Conservation (phyloP, 495 filamentous ascomycete species). For the Penicillium canescens region DNA sequence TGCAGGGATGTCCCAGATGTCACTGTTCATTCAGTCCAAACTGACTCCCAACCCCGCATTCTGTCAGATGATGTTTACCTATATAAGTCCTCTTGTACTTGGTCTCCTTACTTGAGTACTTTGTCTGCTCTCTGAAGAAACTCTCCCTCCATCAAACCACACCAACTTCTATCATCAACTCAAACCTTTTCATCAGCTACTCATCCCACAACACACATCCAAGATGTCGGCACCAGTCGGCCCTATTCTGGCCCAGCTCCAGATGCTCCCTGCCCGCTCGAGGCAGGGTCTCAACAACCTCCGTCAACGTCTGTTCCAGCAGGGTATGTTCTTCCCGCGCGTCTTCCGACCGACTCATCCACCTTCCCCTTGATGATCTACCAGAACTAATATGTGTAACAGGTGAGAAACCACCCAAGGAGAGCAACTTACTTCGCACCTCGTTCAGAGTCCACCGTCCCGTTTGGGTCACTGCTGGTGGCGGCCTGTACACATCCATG, state of each 20-base stretch:
- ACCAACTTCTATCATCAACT: constrained; percentile 10
- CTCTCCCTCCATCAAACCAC: constrained; percentile 10
- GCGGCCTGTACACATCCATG: constrained; percentile 40
- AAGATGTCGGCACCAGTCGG: constrained; percentile 29
- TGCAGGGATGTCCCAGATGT: constrained; percentile 21
- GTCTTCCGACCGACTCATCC: not conserved
- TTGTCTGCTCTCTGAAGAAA: not conserved
- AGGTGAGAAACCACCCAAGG: constrained; percentile 33
- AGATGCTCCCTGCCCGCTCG: constrained; percentile 25
- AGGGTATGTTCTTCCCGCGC: constrained; percentile 19
- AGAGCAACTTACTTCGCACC: constrained; percentile 34
- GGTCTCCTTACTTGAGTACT: not conserved
- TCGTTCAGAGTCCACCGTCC: constrained; percentile 42
- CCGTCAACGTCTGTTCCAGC: constrained; percentile 31
- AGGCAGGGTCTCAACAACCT: constrained; percentile 32
- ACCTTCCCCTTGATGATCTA: not conserved
- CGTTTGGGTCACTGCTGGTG: constrained; percentile 42
- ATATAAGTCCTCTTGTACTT: constrained; percentile 15
- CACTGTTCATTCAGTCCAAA: constrained; percentile 16
- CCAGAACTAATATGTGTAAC: constrained; percentile 7
- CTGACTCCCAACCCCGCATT: constrained; percentile 26
- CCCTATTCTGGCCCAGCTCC: constrained; percentile 23
- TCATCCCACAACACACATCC: not conserved
- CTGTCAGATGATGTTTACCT: constrained; percentile 24
- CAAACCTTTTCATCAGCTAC: not conserved